Percentiles rank a stretch among this genome's conserved stretches.
Evolutionary conservation across 2,329 filamentous ascomycete species (phyloP).

Genomic region (Metarhizium brunneum): DNA sequence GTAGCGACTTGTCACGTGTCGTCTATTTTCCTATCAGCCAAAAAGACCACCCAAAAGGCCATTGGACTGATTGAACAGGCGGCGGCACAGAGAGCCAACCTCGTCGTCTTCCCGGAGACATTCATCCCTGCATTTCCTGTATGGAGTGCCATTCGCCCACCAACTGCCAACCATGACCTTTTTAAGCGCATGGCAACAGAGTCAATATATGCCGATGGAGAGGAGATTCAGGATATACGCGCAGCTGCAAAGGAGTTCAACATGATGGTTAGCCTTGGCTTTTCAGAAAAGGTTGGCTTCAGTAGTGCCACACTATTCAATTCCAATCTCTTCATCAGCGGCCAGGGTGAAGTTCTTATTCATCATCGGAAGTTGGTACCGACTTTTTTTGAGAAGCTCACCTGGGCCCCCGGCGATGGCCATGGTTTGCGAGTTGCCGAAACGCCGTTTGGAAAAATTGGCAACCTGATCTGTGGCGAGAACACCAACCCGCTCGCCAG

Average conservation of each 20-base stretch:
- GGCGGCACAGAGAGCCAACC: slow-evolving; percentile 30
- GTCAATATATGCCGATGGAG: slow-evolving; percentile 34
- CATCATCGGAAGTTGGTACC: slow-evolving; percentile 46
- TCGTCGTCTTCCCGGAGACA: slow-evolving; percentile 45
- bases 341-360: slow-evolving; percentile 33
- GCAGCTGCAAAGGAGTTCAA: slow-evolving; percentile 25
- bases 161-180: slow-evolving; percentile 38
- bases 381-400: slow-evolving; percentile 48
- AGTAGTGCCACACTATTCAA: slow-evolving; percentile 41
- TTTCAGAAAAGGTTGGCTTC: slow-evolving; percentile 35
- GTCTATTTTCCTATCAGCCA: slow-evolving; percentile 37
- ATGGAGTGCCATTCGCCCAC: slow-evolving; percentile 37
- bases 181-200: slow-evolving; percentile 36
- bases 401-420: slow-evolving; percentile 43
- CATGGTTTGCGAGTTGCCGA: slow-evolving; percentile 36
- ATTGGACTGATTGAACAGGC: slow-evolving; percentile 35
- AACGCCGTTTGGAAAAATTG: slow-evolving; percentile 35
- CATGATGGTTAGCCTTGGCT: slow-evolving; percentile 36
- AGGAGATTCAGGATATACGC: slow-evolving; percentile 33
- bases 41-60: slow-evolving; percentile 35
- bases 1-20: slow-evolving; percentile 27
- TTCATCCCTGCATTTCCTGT: slow-evolving; percentile 44
- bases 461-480: slow-evolving; percentile 44
- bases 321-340: slow-evolving; percentile 37
- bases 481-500: slow-evolving; percentile 48